These are phyloP conservation scores for Annulohypoxylon bovei DNA, from an alignment of 495 filamentous ascomycete genomes.

Conservation along the genomic window DNA sequence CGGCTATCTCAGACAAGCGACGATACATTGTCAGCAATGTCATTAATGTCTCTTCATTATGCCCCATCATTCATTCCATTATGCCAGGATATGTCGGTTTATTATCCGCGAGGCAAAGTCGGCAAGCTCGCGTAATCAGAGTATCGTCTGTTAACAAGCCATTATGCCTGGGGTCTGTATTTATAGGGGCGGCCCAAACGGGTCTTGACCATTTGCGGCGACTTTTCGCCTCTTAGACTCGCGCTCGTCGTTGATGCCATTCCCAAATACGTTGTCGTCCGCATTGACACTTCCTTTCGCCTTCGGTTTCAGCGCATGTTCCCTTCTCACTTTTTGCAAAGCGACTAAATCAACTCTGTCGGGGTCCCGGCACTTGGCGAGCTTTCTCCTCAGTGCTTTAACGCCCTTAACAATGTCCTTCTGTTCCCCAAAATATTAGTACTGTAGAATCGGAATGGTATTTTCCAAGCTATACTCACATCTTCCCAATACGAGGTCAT, in stretches of 20 bases:
- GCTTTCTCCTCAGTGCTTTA: conserved; percentile 73
- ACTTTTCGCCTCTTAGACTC: conserved; percentile 70
- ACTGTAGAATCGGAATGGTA: not conserved
- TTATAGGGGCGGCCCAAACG: conserved; percentile 62
- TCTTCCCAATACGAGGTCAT: conserved; percentile 54
- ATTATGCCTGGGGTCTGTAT: not conserved
- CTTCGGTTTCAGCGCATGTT: conserved; percentile 58
- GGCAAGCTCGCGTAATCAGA: not conserved
- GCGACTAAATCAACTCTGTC: conserved; percentile 69
- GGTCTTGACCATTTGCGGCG: conserved; percentile 64
- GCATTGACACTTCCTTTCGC: conserved; percentile 52
- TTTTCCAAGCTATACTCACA: conserved; percentile 39
- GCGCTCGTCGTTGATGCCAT: conserved; percentile 37
- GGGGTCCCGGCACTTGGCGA: conserved; percentile 82
- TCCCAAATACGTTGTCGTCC: conserved; percentile 57
- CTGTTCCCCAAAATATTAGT: conserved; percentile 49
- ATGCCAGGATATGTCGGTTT: not conserved
- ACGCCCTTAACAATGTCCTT: conserved; percentile 52
- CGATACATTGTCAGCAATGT: not conserved
- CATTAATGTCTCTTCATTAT: not conserved
- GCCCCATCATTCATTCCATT: not conserved
- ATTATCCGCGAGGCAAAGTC: not conserved
- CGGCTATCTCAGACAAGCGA: not conserved
- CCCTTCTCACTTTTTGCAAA: conserved; percentile 60
- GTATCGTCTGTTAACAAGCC: not conserved